These are phyloP conservation scores for Lyophyllum shimeji DNA, from an alignment of 768 basidiomycete genomes.

Conservation along the genomic window DNA sequence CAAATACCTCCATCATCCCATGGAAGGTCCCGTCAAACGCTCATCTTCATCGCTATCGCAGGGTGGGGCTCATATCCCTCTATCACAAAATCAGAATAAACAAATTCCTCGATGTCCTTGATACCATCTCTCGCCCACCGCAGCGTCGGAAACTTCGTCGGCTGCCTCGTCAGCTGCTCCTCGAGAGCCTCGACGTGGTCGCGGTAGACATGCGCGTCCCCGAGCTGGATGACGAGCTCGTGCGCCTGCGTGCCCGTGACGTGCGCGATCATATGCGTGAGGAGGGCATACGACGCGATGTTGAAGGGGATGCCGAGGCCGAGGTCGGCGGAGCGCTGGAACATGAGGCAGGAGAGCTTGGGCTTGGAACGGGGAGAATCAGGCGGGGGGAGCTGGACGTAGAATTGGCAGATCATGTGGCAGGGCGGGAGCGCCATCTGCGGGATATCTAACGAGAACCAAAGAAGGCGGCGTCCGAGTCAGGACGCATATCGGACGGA, in stretches of 20 bases:
- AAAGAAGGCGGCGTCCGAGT: too few species aligned
- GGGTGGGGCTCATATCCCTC: constrained; percentile 86
- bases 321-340: constrained; percentile 95
- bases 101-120: constrained; percentile 77
- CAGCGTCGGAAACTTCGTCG: constrained; percentile 81
- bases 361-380: constrained; percentile 51
- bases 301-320: constrained; percentile 99
- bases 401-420: constrained; percentile 99
- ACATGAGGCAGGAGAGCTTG: constrained; percentile 92
- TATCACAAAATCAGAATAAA: constrained; percentile 76
- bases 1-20: not conserved
- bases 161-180: constrained; percentile 75
- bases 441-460: constrained; percentile 90
- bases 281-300: constrained; percentile 96
- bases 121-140: constrained; percentile 66
- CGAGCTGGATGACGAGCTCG: constrained; percentile 93
- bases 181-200: constrained; percentile 90
- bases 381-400: constrained; percentile 81
- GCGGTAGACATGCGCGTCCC: constrained; percentile 94
- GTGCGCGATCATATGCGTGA: constrained; percentile 97
- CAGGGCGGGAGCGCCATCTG: constrained; percentile 98
- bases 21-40: not conserved
- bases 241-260: constrained; percentile 84
- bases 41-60: constrained; percentile 24
- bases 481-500: too few species aligned